phyloP scores from a whole-genome alignment of 768 basidiomycete genomes.

The Cystofilobasidium ferigula region DNA sequence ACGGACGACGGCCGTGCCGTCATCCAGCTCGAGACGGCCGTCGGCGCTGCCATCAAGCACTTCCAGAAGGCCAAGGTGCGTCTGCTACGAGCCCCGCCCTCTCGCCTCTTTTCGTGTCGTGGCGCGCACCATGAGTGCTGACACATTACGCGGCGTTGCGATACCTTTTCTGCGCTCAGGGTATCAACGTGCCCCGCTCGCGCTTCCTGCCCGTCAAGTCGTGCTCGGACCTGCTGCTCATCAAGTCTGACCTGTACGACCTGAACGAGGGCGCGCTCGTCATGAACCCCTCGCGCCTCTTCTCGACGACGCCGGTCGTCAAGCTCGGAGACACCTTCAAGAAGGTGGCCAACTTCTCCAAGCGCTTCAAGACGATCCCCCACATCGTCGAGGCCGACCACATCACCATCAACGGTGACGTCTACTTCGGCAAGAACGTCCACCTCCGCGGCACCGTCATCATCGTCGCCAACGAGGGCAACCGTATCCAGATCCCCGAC shows the following conservation, averaged over 20 bases:
- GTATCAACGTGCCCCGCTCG: constrained; percentile 85
- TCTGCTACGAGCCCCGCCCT: no score
- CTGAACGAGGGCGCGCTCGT: constrained; percentile 76
- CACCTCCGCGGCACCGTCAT: constrained; percentile 84
- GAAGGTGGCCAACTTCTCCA: constrained; percentile 79
- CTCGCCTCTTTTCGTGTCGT: not conserved
- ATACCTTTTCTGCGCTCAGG: no score
- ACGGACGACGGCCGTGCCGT: constrained; percentile 77
- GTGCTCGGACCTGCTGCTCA: constrained; percentile 74
- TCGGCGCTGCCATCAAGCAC: constrained; percentile 88
- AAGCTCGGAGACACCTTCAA: constrained; percentile 96
- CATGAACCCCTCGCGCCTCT: constrained; percentile 72
- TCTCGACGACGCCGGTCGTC: constrained; percentile 76
- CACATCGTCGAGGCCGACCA: constrained; percentile 82
- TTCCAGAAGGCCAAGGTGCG: constrained; percentile 44
- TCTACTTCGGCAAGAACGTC: constrained; percentile 69
- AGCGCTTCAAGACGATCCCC: constrained; percentile 89
- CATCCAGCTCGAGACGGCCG: constrained; percentile 77
- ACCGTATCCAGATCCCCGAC: constrained; percentile 71
- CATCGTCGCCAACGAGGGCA: constrained; percentile 70
- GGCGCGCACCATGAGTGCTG: constrained; percentile 52
- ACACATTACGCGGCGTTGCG: no score
- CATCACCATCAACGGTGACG: constrained; percentile 83
- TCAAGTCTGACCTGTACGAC: constrained; percentile 87
- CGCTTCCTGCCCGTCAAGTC: constrained; percentile 78